Conservation (phyloP, 371 early-diverging fungal genomes). For the Rhizomucor pusillus region DNA sequence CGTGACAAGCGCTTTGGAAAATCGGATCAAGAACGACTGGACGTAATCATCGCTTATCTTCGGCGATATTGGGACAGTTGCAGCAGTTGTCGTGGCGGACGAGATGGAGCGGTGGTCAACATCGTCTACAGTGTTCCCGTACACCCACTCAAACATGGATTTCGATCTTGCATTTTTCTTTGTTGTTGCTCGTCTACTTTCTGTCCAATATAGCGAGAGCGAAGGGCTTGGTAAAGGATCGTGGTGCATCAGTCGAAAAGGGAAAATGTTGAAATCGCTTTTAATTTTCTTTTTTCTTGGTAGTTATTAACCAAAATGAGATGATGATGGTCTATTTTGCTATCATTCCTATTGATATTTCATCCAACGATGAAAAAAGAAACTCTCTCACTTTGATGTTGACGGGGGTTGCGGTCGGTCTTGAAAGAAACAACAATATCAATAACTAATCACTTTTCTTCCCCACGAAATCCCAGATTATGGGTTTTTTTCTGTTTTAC, state of each 20-base stretch:
- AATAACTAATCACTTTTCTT: background rate
- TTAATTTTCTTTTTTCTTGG: background rate
- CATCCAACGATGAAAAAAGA: no score
- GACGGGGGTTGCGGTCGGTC: constrained; percentile 2
- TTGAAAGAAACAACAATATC: background rate
- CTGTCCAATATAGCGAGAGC: background rate
- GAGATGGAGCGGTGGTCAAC: background rate
- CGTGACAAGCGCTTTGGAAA: constrained; percentile 55
- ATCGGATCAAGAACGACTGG: constrained; percentile 19
- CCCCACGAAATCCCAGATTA: background rate
- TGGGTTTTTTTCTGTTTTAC: constrained; percentile 6
- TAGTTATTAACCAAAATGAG: background rate
- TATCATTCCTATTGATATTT: no score
- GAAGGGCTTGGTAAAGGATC: background rate
- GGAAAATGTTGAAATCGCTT: background rate
- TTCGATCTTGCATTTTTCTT: constrained; percentile 23
- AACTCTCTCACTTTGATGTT: no score
- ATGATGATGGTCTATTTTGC: background rate
- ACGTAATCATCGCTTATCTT: background rate
- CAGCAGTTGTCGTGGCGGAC: constrained; percentile 1
- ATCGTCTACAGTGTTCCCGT: background rate
- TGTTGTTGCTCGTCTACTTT: background rate
- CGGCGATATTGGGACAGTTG: constrained; percentile 4
- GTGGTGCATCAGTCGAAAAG: background rate
- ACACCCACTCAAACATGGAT: constrained; percentile 31